These are phyloP conservation scores for Clonostachys sp. DNA, from an alignment of 2,329 filamentous ascomycete genomes.

Conservation along the genomic window DNA sequence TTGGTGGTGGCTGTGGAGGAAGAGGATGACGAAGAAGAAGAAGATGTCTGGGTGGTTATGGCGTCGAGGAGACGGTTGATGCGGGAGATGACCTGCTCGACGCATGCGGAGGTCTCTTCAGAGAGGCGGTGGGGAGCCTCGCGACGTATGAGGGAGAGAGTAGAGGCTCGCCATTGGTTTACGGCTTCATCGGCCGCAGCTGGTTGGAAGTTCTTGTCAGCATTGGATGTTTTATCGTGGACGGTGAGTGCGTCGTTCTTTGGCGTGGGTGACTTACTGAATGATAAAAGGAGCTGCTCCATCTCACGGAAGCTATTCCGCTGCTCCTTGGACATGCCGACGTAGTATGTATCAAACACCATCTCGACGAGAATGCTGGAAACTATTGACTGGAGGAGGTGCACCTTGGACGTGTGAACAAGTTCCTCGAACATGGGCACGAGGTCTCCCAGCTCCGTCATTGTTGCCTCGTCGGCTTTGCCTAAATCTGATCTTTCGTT, in stretches of 20 bases:
- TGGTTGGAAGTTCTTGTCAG: slow-evolving; percentile 4
- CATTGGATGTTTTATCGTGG: too few species aligned
- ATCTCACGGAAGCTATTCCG: slow-evolving; percentile 42
- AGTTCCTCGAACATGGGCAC: slow-evolving; percentile 53
- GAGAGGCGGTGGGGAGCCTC: slow-evolving; percentile 42
- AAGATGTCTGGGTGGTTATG: slow-evolving; percentile 36
- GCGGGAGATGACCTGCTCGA: slow-evolving; percentile 35
- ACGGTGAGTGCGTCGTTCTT: background rate
- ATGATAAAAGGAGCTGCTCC: slow-evolving; percentile 37
- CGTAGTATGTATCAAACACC: slow-evolving; percentile 59
- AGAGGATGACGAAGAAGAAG: background rate
- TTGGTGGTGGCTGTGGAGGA: slow-evolving; percentile 17
- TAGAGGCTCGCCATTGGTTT: slow-evolving; percentile 65
- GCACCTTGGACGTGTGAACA: slow-evolving; percentile 44
- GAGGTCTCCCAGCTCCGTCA: slow-evolving; percentile 37
- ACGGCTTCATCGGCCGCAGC: slow-evolving; percentile 44
- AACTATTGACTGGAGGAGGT: slow-evolving; percentile 58
- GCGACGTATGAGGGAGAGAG: slow-evolving; percentile 53
- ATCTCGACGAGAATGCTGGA: slow-evolving; percentile 55
- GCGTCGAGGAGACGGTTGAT: slow-evolving; percentile 44
- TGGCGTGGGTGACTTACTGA: slow-evolving; percentile 14
- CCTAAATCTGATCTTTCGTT: slow-evolving; percentile 27
- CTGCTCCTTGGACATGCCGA: slow-evolving; percentile 54
- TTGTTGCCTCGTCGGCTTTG: slow-evolving; percentile 30
- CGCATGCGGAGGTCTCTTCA: slow-evolving; percentile 34